A percentile compares a stretch with the other conserved stretches of the same genome.
phyloP scores from a whole-genome alignment of 73 alveolate species.

The Paraurostyla sp. region DNA sequence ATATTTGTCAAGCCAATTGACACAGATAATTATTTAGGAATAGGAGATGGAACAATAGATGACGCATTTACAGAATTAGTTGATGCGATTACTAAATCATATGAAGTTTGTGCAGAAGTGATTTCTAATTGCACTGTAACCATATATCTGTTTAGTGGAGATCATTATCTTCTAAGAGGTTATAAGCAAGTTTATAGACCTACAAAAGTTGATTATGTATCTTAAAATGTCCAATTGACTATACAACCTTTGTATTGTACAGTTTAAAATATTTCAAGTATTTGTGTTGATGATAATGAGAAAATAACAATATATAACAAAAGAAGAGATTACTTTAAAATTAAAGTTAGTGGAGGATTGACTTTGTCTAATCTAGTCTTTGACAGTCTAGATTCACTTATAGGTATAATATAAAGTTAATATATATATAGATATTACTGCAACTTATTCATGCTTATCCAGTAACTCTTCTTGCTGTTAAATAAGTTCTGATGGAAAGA shows the following conservation, averaged over 20 bases:
- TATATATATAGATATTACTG: too few relatives aligned
- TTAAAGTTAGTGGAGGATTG: not conserved
- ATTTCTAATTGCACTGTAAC: not conserved
- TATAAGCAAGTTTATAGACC: not conserved
- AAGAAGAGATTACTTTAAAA: not conserved
- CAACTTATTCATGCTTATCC: too few relatives aligned
- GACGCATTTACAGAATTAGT: not conserved
- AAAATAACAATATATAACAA: not conserved
- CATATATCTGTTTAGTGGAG: slow-evolving; percentile 27
- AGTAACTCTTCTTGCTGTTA: too few relatives aligned
- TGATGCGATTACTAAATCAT: slow-evolving; percentile 4
- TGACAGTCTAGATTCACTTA: not conserved
- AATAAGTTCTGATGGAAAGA: too few relatives aligned
- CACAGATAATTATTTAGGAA: not conserved
- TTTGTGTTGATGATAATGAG: not conserved
- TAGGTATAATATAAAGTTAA: not conserved
- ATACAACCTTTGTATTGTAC: slow-evolving; percentile 28
- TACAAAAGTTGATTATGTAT: not conserved
- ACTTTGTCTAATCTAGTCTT: not conserved
- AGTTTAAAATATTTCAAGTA: not conserved
- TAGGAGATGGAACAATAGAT: not conserved
- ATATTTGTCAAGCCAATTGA: not conserved
- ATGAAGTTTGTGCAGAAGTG: slow-evolving; percentile 37
- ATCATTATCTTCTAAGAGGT: slow-evolving; percentile 4
- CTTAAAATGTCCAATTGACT: not conserved